A percentile compares a stretch with the other conserved stretches of the same genome.
Conservation (phyloP, 441 rosid species). For the Adansonia madagascariensis region DNA sequence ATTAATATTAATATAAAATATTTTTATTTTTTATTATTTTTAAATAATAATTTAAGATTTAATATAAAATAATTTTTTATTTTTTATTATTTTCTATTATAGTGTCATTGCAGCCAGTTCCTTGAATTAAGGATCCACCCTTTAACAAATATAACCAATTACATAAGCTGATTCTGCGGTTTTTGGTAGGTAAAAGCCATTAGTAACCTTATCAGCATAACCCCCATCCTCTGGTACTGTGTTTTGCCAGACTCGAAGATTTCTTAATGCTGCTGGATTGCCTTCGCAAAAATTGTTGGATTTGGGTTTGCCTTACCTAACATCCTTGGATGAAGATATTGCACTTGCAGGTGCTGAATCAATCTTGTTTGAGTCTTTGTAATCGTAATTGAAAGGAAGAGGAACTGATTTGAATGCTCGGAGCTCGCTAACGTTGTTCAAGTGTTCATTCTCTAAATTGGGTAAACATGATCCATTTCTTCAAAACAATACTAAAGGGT, state of each 20-base stretch:
- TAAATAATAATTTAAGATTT: too few species aligned
- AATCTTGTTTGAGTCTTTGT: slow-evolving; percentile 28
- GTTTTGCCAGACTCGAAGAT: neutral
- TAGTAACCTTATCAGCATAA: neutral
- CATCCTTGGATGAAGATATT: neutral
- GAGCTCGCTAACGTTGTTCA: slow-evolving; percentile 56
- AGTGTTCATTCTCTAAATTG: slow-evolving; percentile 61
- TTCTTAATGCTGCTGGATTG: neutral
- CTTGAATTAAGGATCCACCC: too few species aligned
- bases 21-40: too few species aligned
- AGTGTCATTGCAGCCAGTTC: too few species aligned
- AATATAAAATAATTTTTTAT: too few species aligned
- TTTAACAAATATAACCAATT: neutral
- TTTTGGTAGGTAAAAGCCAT: neutral
- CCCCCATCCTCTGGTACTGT: neutral
- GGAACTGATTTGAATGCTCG: slow-evolving; percentile 63
- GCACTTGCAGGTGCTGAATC: slow-evolving; percentile 22
- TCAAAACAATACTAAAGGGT: neutral
- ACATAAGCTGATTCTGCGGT: too few species aligned
- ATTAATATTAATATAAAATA: too few species aligned
- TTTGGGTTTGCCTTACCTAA: neutral
- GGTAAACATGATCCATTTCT: neutral
- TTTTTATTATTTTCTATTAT: too few species aligned
- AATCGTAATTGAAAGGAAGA: slow-evolving; percentile 49
- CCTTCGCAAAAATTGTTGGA: neutral